Evolutionary conservation across 139 green algal species (phyloP).

Genomic region (Chlamydomonas incerta): DNA sequence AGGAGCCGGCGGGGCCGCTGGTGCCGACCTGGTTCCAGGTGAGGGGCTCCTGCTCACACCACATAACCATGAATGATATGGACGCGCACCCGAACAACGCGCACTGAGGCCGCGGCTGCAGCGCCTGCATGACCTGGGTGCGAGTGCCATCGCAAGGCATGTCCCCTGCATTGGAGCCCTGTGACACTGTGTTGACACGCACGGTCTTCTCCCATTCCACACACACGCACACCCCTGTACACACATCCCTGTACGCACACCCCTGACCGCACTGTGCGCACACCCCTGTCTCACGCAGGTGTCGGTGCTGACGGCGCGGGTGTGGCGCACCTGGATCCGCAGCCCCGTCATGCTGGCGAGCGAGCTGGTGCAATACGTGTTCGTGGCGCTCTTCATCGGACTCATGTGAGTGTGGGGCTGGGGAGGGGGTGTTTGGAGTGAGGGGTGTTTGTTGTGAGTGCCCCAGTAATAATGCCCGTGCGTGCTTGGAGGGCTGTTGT

Average conservation of each 20-base stretch:
- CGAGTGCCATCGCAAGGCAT: too few species aligned
- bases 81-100: too few species aligned
- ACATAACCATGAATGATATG: too few species aligned
- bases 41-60: too few species aligned
- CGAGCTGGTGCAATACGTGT: conserved; percentile 56
- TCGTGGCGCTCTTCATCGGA: conserved; percentile 45
- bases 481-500: too few species aligned
- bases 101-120: too few species aligned
- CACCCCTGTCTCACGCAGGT: conserved; percentile 29
- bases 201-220: neutral
- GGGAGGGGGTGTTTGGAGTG: too few species aligned
- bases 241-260: too few species aligned
- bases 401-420: conserved; percentile 28
- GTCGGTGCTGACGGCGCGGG: conserved; percentile 15
- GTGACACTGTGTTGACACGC: neutral
- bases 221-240: neutral
- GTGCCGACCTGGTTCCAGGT: conserved; percentile 26
- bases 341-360: conserved; percentile 47
- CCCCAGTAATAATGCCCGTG: too few species aligned
- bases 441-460: too few species aligned
- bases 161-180: too few species aligned
- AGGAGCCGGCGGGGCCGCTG: neutral
- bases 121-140: too few species aligned
- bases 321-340: conserved; percentile 44
- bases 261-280: neutral